These are phyloP conservation scores for Zymoseptoria tritici DNA, from an alignment of 2,329 filamentous ascomycete species.

Conservation along the genomic window DNA sequence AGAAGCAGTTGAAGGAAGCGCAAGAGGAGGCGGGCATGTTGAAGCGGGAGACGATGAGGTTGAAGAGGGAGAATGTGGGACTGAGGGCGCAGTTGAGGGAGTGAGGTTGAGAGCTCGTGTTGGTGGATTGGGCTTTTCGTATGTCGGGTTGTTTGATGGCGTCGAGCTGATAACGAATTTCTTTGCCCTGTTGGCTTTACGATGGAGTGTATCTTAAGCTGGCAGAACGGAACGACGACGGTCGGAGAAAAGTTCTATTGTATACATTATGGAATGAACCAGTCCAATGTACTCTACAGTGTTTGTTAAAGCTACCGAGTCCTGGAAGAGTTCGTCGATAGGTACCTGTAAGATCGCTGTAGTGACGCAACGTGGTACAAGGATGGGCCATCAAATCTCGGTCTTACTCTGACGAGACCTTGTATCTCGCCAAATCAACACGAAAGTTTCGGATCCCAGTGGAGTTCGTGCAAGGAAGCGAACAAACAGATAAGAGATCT, in stretches of 20 bases:
- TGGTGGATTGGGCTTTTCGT: background rate
- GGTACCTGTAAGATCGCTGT: background rate
- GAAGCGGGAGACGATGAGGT: slow-evolving; percentile 76
- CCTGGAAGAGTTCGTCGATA: background rate
- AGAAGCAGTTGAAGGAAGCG: slow-evolving; percentile 61
- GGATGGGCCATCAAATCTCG: background rate
- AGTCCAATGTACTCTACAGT: background rate
- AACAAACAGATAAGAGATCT: background rate
- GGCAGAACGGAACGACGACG: background rate
- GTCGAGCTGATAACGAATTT: background rate
- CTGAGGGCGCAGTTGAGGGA: slow-evolving; percentile 44
- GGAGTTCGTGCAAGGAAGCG: background rate
- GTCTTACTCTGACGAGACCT: background rate
- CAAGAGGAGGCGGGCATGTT: slow-evolving; percentile 69
- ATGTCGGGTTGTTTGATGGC: background rate
- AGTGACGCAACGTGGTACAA: background rate
- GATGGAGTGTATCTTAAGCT: background rate
- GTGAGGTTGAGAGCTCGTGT: background rate
- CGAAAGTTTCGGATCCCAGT: background rate
- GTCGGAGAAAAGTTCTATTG: background rate
- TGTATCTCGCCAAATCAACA: background rate
- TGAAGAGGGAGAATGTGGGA: slow-evolving; percentile 76
- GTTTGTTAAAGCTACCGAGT: background rate
- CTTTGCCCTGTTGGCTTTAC: background rate
- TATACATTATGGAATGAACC: background rate